These are phyloP conservation scores for Wickerhamiella cacticola DNA, from an alignment of 805 yeast species.

Conservation along the genomic window DNA sequence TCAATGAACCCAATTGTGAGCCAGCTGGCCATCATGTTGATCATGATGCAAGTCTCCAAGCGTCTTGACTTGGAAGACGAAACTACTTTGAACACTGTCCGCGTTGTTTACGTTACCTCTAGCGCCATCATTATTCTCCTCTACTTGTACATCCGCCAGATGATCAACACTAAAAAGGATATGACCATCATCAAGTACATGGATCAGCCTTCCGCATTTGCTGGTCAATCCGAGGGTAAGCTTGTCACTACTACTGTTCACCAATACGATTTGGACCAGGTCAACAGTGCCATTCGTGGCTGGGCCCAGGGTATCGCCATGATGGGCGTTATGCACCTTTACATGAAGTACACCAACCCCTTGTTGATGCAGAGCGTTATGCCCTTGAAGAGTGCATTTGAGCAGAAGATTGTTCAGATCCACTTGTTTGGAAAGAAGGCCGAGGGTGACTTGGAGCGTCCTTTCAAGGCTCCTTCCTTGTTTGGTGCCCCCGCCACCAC, in stretches of 20 bases:
- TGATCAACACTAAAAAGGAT: conserved; percentile 63
- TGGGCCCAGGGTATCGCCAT: conserved; percentile 81
- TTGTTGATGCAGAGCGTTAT: conserved; percentile 87
- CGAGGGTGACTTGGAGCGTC: conserved; percentile 86
- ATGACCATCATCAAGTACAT: conserved; percentile 85
- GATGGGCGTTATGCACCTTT: conserved; percentile 97
- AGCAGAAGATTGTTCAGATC: conserved; percentile 81
- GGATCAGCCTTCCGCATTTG: conserved; percentile 68
- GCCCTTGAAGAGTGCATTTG: conserved; percentile 80
- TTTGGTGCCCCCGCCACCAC: conserved; percentile 49
- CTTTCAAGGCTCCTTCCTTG: conserved; percentile 80
- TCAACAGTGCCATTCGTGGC: conserved; percentile 66
- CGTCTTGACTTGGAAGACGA: conserved; percentile 83
- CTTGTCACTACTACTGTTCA: conserved; percentile 82
- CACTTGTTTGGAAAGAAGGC: conserved; percentile 77
- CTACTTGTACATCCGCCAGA: conserved; percentile 50
- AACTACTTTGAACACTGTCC: conserved; percentile 53
- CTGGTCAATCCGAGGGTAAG: conserved; percentile 55
- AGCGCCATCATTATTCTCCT: conserved; percentile 52
- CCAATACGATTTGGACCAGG: conserved; percentile 87
- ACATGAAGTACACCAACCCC: conserved; percentile 96
- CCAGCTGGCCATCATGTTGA: conserved; percentile 81
- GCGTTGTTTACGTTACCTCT: conserved; percentile 57
- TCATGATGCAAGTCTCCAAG: conserved; percentile 91
- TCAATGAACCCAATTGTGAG: conserved; percentile 77